Evolutionary conservation across 1,284 basidiomycete species (phyloP), one percentile per base, ranked within the genome.

Genomic region (Malassezia caprae): DNA sequence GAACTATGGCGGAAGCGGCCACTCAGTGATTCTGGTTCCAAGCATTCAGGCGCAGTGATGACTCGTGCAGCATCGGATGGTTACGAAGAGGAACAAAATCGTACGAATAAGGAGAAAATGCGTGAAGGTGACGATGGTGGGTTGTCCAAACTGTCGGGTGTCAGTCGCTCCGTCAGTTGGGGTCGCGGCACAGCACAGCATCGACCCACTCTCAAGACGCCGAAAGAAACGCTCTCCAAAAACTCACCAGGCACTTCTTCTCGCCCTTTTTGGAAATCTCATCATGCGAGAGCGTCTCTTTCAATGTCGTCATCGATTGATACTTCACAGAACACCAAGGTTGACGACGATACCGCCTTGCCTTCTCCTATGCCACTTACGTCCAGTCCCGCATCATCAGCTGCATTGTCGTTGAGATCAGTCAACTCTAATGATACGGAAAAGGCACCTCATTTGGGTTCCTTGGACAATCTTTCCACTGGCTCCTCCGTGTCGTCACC

Each of bases 121-220:
- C 21, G 35, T 12, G 55, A 57, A 13, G 43, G 35, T 8, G 44
- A 49, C 26, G 26, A 30, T 23, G 40, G 21, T n/a, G 37, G 51
- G 4, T 28, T 57, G n/a, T 57, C 55, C 8, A 57, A 57, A 35
- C 41, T 57, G 3, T 35, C 55, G 4, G 55, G 55, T 12, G 55
- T 57, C 10, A 57, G 45, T 17, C 49, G 55, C 31, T 57, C 55
- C 1, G 55, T 57, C 15, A 52, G 49, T 8, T 57, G 55, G 55
- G 55, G 55, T 24, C 48, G 55, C 15, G 32, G 40, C 5, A 26
- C 49, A 13, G 45, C 45, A 17, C 31, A 42, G 19, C 24, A 43
- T 27, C 41, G 41, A 24, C 41, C 41, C 6, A n/a, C 37, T 6
- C 11, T 17, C 41, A 39, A 39, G 19, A 8, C 37, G 8, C 19